phyloP scores from a whole-genome alignment of 192 early-diverging fungal genomes.

The Mycoemilia scoparia region DNA sequence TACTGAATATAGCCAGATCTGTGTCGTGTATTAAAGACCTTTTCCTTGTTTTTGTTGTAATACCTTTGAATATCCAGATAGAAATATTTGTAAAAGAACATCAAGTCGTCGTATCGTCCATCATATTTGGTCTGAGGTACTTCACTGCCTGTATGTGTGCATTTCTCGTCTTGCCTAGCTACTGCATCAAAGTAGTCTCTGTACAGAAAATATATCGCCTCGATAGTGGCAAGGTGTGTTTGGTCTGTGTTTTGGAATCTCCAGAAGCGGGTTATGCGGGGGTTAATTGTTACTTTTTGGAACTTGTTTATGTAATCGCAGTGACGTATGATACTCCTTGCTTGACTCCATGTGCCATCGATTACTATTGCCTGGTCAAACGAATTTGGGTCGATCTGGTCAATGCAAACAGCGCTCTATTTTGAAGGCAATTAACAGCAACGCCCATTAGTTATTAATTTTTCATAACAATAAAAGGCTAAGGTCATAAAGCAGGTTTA shows the following conservation, averaged over 20 bases:
- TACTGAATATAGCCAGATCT: slow-evolving; percentile 41
- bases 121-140: slow-evolving; percentile 22
- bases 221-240: slow-evolving; percentile 74
- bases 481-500: background rate
- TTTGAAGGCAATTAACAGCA: slow-evolving; percentile 14
- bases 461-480: background rate
- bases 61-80: slow-evolving; percentile 68
- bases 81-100: slow-evolving; percentile 84
- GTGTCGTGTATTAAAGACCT: slow-evolving; percentile 35
- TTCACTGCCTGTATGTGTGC: too few species aligned
- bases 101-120: slow-evolving; percentile 70
- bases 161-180: too few species aligned
- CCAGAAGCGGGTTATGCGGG: slow-evolving; percentile 77
- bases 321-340: slow-evolving; percentile 37
- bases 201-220: slow-evolving; percentile 88
- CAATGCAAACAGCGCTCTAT: slow-evolving; percentile 42
- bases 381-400: slow-evolving; percentile 38
- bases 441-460: slow-evolving; percentile 1
- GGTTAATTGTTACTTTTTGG: slow-evolving; percentile 44
- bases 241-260: slow-evolving; percentile 63
- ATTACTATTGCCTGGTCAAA: slow-evolving; percentile 73
- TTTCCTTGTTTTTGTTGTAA: slow-evolving; percentile 45
- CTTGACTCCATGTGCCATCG: slow-evolving; percentile 93
- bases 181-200: slow-evolving; percentile 48
- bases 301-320: slow-evolving; percentile 23